Percentiles rank a stretch among this genome's conserved stretches.
phyloP scores from a whole-genome alignment of 441 rosid genomes.

The Croton setiger region DNA sequence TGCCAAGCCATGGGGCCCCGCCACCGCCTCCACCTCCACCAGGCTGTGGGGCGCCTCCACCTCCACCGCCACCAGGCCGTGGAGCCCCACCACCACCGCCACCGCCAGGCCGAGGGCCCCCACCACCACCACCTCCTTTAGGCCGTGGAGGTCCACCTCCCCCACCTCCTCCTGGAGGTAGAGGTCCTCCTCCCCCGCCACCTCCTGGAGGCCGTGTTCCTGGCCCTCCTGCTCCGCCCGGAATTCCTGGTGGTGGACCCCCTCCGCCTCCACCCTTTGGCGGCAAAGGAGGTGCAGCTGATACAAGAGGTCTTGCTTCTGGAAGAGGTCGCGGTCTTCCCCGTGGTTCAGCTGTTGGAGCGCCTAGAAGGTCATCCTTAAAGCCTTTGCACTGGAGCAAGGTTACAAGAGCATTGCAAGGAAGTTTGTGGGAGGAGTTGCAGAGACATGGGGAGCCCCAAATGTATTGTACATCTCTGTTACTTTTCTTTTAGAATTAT shows the following conservation, averaged over 20 bases:
- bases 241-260: conserved; percentile 54
- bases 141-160: conserved; percentile 27
- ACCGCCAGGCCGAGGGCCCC: conserved; percentile 27
- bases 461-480: conserved; percentile 44
- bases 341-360: conserved; percentile 40
- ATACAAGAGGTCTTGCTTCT: conserved; percentile 34
- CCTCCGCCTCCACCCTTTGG: conserved; percentile 62
- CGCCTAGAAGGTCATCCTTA: conserved; percentile 72
- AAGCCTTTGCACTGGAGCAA: conserved; percentile 99
- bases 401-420: conserved; percentile 93
- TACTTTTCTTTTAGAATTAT: conserved; percentile 2
- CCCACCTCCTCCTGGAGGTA: conserved; percentile 41
- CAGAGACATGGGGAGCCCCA: conserved; percentile 87
- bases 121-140: conserved; percentile 29
- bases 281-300: conserved; percentile 35
- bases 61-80: conserved; percentile 37
- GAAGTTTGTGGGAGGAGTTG: conserved; percentile 98
- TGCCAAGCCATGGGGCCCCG: not conserved
- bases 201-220: conserved; percentile 42
- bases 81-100: conserved; percentile 44
- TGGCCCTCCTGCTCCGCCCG: conserved; percentile 69
- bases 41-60: conserved; percentile 23
- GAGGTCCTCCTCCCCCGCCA: conserved; percentile 59
- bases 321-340: conserved; percentile 80
- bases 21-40: conserved; percentile 38